phyloP scores from a whole-genome alignment of 2,329 filamentous ascomycete species.

The Colletotrichum coccodes region DNA sequence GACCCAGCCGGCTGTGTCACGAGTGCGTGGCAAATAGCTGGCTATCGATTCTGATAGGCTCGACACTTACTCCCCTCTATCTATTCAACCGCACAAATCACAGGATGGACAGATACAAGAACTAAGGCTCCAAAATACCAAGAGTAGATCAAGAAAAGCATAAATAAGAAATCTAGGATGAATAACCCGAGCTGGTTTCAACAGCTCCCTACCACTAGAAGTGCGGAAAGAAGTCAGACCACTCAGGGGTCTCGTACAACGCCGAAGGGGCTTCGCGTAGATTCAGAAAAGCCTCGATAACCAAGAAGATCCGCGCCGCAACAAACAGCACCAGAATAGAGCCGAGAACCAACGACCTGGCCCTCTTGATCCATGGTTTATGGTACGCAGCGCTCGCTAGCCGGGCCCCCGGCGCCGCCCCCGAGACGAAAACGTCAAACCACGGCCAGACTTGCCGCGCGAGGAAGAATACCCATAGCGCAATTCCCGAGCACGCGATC shows the following conservation, averaged over 20 bases:
- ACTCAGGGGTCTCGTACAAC: constrained; percentile 36
- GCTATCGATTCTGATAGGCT: no score
- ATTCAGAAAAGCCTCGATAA: constrained; percentile 38
- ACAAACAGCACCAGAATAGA: constrained; percentile 17
- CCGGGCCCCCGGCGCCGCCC: constrained; percentile 8
- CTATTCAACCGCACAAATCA: no score
- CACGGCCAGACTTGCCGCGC: constrained; percentile 21
- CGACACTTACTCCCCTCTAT: no score
- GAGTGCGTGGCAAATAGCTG: no score
- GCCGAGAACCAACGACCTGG: neutral
- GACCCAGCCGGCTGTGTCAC: no score
- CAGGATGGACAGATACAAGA: no score
- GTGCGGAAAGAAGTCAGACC: constrained; percentile 38
- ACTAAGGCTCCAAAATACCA: no score
- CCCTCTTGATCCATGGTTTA: constrained; percentile 14
- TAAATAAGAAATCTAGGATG: no score
- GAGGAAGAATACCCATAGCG: constrained; percentile 30
- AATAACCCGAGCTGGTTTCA: no score
- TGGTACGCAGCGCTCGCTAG: neutral
- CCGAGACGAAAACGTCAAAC: constrained; percentile 33
- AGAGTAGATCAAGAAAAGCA: no score
- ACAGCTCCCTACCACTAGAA: neutral
- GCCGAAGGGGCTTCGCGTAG: constrained; percentile 35
- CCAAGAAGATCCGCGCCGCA: constrained; percentile 35
- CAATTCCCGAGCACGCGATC: constrained; percentile 20